Conservation (phyloP, 1,284 basidiomycete genomes). For the Rhodotorula sp. region DNA sequence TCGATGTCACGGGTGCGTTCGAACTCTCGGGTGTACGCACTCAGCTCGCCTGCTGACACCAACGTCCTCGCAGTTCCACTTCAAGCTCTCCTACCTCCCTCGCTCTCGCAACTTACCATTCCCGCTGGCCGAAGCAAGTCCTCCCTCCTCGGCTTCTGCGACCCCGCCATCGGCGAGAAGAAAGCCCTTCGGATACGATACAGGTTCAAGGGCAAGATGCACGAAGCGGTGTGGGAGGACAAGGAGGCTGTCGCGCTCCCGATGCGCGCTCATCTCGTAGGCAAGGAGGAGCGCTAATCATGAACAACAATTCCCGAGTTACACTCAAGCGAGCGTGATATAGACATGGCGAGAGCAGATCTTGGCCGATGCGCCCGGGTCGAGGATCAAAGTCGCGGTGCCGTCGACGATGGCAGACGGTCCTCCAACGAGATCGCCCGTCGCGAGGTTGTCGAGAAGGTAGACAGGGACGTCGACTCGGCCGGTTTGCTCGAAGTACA, state of each 20-base stretch:
- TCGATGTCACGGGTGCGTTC: slow-evolving; percentile 35
- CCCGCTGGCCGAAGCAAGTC: slow-evolving; percentile 65
- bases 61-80: slow-evolving; percentile 60
- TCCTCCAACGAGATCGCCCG: slow-evolving; percentile 71
- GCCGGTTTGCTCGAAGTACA: slow-evolving; percentile 32
- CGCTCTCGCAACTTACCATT: slow-evolving; percentile 73
- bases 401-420: slow-evolving; percentile 88
- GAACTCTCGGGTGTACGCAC: background rate
- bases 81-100: slow-evolving; percentile 66
- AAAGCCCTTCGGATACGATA: slow-evolving; percentile 73
- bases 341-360: slow-evolving; percentile 70
- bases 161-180: slow-evolving; percentile 58
- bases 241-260: slow-evolving; percentile 69
- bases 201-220: slow-evolving; percentile 68
- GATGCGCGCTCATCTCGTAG: slow-evolving; percentile 53
- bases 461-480: slow-evolving; percentile 18
- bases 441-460: slow-evolving; percentile 51
- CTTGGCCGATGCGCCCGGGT: slow-evolving; percentile 66
- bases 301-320: background rate
- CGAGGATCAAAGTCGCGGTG: slow-evolving; percentile 84
- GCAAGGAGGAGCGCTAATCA: background rate
- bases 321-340: slow-evolving; percentile 54
- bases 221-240: slow-evolving; percentile 75
- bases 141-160: slow-evolving; percentile 46
- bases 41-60: slow-evolving; percentile 43